phyloP scores from a whole-genome alignment of 495 filamentous ascomycete genomes.

The Talaromyces wortmannii region DNA sequence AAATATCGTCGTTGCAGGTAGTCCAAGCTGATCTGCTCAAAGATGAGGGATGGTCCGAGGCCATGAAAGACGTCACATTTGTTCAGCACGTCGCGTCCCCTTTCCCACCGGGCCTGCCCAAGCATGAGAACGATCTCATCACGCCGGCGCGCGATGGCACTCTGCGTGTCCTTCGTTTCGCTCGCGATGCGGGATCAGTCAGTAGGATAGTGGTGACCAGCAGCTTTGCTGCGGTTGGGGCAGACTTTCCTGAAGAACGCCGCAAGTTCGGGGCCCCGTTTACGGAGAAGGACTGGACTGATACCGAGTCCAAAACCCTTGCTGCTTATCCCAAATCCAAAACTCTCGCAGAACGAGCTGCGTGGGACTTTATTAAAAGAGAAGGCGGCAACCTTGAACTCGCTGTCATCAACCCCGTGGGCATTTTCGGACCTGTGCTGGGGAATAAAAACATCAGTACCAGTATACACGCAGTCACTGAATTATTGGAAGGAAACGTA shows the following conservation, averaged over 20 bases:
- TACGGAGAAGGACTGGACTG: conserved; percentile 32
- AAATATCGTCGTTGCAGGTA: conserved; percentile 12
- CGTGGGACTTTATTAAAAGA: conserved; percentile 27
- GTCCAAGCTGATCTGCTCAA: conserved; percentile 23
- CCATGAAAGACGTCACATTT: background rate
- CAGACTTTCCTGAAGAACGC: conserved; percentile 10
- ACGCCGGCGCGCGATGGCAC: conserved; percentile 1
- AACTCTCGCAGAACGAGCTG: conserved; percentile 23
- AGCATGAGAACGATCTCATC: conserved; percentile 4
- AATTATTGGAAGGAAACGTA: background rate
- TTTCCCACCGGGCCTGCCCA: background rate
- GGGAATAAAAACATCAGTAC: background rate
- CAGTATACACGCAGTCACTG: background rate
- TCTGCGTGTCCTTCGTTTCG: background rate
- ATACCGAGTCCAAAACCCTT: conserved; percentile 12
- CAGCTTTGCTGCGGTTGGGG: background rate
- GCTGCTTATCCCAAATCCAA: conserved; percentile 30
- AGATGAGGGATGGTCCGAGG: conserved; percentile 6
- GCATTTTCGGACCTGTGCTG: conserved; percentile 20
- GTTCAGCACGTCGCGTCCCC: conserved; percentile 1
- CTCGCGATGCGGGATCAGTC: background rate
- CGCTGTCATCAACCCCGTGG: conserved; percentile 26
- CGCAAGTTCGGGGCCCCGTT: conserved; percentile 15
- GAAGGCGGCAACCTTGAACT: conserved; percentile 23
- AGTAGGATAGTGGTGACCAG: background rate